These are phyloP conservation scores for Harrya chromipes DNA, from an alignment of 768 basidiomycete genomes.

Conservation along the genomic window DNA sequence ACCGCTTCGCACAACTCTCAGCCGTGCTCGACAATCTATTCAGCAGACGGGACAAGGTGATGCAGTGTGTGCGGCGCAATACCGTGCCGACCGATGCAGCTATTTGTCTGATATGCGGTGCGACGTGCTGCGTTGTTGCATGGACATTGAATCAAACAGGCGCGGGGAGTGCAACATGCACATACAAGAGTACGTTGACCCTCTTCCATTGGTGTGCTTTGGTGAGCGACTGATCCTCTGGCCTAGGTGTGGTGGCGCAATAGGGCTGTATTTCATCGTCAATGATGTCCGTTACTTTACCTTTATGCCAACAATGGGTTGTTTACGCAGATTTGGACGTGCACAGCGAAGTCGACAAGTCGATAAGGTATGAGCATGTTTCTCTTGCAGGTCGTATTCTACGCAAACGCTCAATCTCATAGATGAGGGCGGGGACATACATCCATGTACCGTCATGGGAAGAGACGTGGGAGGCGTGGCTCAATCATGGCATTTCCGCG, in stretches of 20 bases:
- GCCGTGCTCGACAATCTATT: conserved; percentile 81
- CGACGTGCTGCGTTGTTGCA: conserved; percentile 90
- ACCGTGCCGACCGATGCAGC: conserved; percentile 83
- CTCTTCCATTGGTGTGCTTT: no score
- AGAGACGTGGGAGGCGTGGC: conserved; percentile 88
- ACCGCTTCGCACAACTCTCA: conserved; percentile 81
- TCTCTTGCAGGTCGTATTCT: background rate
- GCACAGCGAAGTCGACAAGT: conserved; percentile 91
- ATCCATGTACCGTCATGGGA: conserved; percentile 85
- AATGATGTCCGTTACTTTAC: conserved; percentile 90
- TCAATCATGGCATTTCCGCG: conserved; percentile 86
- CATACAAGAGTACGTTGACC: conserved; percentile 79
- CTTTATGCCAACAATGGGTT: conserved; percentile 88
- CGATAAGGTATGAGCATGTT: conserved; percentile 72
- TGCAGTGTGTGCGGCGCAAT: conserved; percentile 74
- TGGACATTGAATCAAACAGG: conserved; percentile 50
- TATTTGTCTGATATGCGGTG: conserved; percentile 88
- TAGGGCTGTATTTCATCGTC: conserved; percentile 88
- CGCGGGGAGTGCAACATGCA: conserved; percentile 96
- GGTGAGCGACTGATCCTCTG: background rate
- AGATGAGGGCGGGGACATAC: conserved; percentile 90
- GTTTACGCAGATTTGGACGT: conserved; percentile 82
- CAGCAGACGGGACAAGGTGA: conserved; percentile 64
- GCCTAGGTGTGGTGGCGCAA: conserved; percentile 80
- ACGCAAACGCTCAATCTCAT: background rate